These are phyloP conservation scores for Verticillium nubilum DNA, from an alignment of 2,329 filamentous ascomycete species.

Conservation along the genomic window DNA sequence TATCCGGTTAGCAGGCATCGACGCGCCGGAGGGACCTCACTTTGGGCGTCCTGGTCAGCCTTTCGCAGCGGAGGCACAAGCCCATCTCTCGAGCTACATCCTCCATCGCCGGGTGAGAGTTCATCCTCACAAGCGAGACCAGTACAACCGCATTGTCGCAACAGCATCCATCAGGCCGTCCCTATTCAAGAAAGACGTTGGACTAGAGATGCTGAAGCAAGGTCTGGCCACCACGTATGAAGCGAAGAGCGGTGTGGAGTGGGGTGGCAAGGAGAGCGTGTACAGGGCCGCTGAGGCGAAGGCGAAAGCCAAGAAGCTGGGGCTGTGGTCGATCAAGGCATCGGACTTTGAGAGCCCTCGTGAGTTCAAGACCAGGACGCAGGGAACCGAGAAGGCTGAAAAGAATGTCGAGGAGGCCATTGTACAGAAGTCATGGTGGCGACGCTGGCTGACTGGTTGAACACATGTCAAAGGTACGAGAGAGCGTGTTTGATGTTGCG, in stretches of 20 bases:
- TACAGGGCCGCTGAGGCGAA: slow-evolving; percentile 63
- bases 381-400: slow-evolving; percentile 16
- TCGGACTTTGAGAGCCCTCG: slow-evolving; percentile 74
- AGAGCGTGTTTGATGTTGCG: neutral
- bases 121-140: slow-evolving; percentile 79
- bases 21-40: slow-evolving; percentile 89
- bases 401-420: slow-evolving; percentile 17
- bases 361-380: slow-evolving; percentile 68
- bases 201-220: slow-evolving; percentile 78
- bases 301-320: slow-evolving; percentile 59
- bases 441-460: slow-evolving; percentile 7
- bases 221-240: slow-evolving; percentile 92
- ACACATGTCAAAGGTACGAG: neutral
- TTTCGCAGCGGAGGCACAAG: slow-evolving; percentile 71
- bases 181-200: slow-evolving; percentile 72
- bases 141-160: slow-evolving; percentile 87
- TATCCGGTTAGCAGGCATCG: slow-evolving; percentile 83
- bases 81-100: slow-evolving; percentile 73
- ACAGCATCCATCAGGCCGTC: slow-evolving; percentile 71
- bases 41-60: slow-evolving; percentile 88
- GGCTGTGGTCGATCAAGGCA: slow-evolving; percentile 69
- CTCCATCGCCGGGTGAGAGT: slow-evolving; percentile 69
- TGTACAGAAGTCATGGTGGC: slow-evolving; percentile 8
- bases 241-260: slow-evolving; percentile 84
- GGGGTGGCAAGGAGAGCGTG: slow-evolving; percentile 62